phyloP scores from a whole-genome alignment of 345 rosid genomes.

The Ceriops zippeliana region DNA sequence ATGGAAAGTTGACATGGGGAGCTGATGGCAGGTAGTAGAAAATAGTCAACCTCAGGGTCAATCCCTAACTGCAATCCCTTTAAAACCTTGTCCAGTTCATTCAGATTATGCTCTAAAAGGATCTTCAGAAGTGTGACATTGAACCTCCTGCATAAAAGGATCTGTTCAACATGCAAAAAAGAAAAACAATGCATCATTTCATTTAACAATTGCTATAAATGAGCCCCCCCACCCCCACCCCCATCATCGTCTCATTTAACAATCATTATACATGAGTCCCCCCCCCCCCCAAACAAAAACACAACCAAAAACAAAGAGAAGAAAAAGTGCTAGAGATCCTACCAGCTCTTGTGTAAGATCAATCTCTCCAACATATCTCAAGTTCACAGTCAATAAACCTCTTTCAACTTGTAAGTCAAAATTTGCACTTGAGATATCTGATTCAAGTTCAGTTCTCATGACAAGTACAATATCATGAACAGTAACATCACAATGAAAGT shows the following conservation, averaged over 20 bases:
- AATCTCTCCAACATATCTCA: slow-evolving; percentile 47
- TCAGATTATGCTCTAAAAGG: slow-evolving; percentile 43
- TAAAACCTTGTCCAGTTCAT: slow-evolving; percentile 38
- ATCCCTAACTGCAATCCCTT: slow-evolving; percentile 24
- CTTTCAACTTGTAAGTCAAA: slow-evolving; percentile 53
- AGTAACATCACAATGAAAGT: slow-evolving; percentile 34
- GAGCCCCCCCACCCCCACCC: no score
- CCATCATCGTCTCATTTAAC: no score
- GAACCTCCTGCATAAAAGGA: slow-evolving; percentile 58
- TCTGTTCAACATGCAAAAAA: slow-evolving; percentile 38
- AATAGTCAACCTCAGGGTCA: slow-evolving; percentile 48
- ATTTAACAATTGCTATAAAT: no score
- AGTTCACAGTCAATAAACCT: slow-evolving; percentile 45
- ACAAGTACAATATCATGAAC: slow-evolving; percentile 58
- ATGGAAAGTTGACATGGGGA: slow-evolving; percentile 21
- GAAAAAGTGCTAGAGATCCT: not conserved
- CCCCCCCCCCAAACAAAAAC: no score
- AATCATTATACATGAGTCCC: no score
- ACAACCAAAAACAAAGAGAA: not conserved
- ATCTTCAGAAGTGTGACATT: slow-evolving; percentile 54
- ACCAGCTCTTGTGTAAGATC: slow-evolving; percentile 45
- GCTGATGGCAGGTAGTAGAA: slow-evolving; percentile 52
- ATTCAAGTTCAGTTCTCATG: slow-evolving; percentile 43
- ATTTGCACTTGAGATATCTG: slow-evolving; percentile 34
- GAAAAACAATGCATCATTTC: not conserved